Evolutionary conservation across 2,329 filamentous ascomycete genomes (phyloP).

Genomic region (Ceratocystis alfenasii): DNA sequence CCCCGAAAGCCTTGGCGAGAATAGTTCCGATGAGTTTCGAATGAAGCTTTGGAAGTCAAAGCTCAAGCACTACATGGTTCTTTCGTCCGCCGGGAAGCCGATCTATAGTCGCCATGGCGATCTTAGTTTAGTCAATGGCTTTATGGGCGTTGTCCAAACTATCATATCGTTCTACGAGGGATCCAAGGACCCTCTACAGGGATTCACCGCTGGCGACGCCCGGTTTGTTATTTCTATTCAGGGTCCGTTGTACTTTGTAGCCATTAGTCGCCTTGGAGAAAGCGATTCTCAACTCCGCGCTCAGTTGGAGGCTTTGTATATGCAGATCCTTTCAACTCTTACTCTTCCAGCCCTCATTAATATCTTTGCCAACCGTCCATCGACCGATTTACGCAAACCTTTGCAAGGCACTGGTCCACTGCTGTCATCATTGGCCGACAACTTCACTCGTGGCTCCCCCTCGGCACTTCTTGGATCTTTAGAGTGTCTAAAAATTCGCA

Average conservation of each 20-base stretch:
- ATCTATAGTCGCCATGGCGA: conserved; percentile 95
- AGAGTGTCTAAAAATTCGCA: conserved; percentile 85
- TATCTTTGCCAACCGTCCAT: conserved; percentile 80
- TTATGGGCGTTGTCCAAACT: conserved; percentile 90
- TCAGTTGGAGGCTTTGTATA: conserved; percentile 89
- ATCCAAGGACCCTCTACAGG: conserved; percentile 60
- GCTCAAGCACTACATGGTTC: conserved; percentile 90
- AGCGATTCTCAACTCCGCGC: conserved; percentile 76
- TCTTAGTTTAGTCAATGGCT: conserved; percentile 76
- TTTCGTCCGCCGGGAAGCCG: conserved; percentile 91
- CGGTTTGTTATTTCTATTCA: conserved; percentile 77
- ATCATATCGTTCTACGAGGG: conserved; percentile 95
- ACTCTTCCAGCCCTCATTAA: conserved; percentile 77
- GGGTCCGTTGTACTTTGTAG: conserved; percentile 83
- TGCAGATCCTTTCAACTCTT: conserved; percentile 93
- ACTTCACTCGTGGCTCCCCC: conserved; percentile 83
- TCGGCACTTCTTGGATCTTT: conserved; percentile 79
- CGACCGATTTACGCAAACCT: conserved; percentile 82
- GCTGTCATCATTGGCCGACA: conserved; percentile 83
- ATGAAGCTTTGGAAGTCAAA: conserved; percentile 77
- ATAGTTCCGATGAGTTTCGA: conserved; percentile 43
- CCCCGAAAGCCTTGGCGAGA: conserved; percentile 26
- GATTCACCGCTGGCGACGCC: conserved; percentile 76
- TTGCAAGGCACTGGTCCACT: conserved; percentile 84
- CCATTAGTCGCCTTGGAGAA: conserved; percentile 84